phyloP scores from a whole-genome alignment of 352 stramenopile species.

The Blastocystis sp. region DNA sequence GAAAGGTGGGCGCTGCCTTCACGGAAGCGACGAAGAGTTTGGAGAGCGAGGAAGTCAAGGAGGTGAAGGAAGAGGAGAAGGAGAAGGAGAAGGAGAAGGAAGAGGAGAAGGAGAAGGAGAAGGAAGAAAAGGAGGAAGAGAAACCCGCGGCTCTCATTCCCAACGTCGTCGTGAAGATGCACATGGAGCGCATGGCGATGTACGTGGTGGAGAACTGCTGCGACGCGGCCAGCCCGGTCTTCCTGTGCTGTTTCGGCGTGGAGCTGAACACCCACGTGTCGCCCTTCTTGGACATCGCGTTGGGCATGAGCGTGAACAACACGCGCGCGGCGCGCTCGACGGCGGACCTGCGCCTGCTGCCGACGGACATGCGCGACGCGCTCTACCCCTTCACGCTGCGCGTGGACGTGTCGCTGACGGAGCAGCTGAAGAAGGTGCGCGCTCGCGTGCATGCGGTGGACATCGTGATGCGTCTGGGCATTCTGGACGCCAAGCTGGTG shows the following conservation, averaged over 20 bases:
- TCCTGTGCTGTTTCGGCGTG: slow-evolving; percentile 67
- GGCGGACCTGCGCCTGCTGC: slow-evolving; percentile 1
- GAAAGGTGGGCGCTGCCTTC: slow-evolving; percentile 15
- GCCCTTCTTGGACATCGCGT: slow-evolving; percentile 46
- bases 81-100: not conserved
- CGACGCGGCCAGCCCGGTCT: slow-evolving; percentile 7
- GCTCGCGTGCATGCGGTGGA: slow-evolving; percentile 21
- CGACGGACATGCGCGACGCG: slow-evolving; percentile 60
- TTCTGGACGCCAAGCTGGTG: slow-evolving; percentile 68
- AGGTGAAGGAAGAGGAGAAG: not conserved
- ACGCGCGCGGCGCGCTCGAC: slow-evolving; percentile 29
- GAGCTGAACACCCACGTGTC: slow-evolving; percentile 46
- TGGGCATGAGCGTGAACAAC: slow-evolving; percentile 26
- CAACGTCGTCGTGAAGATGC: slow-evolving; percentile 36
- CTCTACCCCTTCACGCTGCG: slow-evolving; percentile 54
- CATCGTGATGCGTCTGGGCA: slow-evolving; percentile 49
- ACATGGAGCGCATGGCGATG: slow-evolving; percentile 67
- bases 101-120: too few species aligned
- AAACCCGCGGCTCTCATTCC: slow-evolving; percentile 21
- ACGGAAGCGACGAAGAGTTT: slow-evolving; percentile 1
- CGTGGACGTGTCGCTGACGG: slow-evolving; percentile 3
- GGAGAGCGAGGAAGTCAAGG: not conserved
- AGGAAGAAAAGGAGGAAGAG: not conserved
- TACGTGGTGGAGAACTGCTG: slow-evolving; percentile 37
- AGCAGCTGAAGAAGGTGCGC: slow-evolving; percentile 61